Evolutionary conservation across 208 protist genomes (phyloP), one percentile per base, ranked within the genome.

Genomic region (Balamuthia mandrillaris): DNA sequence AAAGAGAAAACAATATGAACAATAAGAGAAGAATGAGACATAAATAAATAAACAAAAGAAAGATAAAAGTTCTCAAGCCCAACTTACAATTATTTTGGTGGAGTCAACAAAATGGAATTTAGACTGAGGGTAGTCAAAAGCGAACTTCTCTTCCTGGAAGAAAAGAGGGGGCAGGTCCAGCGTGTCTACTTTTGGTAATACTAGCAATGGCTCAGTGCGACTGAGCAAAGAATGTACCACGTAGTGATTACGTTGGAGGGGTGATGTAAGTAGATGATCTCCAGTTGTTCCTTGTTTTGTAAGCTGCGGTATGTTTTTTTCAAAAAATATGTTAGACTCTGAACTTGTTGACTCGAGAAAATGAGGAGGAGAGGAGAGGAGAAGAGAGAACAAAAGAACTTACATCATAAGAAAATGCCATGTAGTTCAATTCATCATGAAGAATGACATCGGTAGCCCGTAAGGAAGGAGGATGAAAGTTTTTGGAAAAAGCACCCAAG

Each of bases 61-160:
- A 24, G 49, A 24, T 56, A 24, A 18, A 56, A 56, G 49, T 18
- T 56, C n/a, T 56, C 18, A 56, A n/a, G 49, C 18, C 49, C 49
- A 56, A 18, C 18, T n/a, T 56, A 56, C 49, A 18, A 24, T 18
- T 56, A 79, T 35, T 31, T 79, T 79, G 49, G 51, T 79, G 29
- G 33, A 35, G 18, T 79, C 70, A 35, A 79, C 24, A 31, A 79
- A 79, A 31, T 60, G 42, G 70, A 79, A 79, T 7, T 47, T 7
- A 47, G 51, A 39, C 27, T 7, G 14, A 4, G 70, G 70, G 45
- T 58, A 79, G 27, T 79, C 70, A 47, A 79, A 79, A 12, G 70
- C 58, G 49, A 79, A 79, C 3, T 29, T 7, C 45, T 79, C 70
- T 47, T 79, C 70, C 27, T 79, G 45, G 49, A 79, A 79, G 49